Conservation (phyloP, 2,329 filamentous ascomycete genomes). For the Chaetomiaceae sp. region DNA sequence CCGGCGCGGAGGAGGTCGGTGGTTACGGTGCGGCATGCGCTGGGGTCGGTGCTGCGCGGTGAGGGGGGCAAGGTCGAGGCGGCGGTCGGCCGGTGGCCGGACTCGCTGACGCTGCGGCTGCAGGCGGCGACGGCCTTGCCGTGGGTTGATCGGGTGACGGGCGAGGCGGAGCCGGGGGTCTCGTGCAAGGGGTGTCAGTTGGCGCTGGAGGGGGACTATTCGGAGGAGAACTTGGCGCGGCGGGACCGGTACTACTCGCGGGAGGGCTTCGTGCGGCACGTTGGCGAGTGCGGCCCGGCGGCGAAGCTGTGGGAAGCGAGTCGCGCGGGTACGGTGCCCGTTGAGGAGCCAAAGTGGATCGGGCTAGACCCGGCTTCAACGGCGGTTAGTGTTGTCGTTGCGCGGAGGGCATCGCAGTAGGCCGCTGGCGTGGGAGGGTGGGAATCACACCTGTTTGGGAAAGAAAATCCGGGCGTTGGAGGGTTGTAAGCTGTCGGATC, state of each 20-base stretch:
- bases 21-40: constrained; percentile 10
- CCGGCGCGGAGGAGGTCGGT: constrained; percentile 9
- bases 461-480: too few relatives aligned
- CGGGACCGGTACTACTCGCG: constrained; percentile 13
- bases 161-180: constrained; percentile 7
- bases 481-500: too few relatives aligned
- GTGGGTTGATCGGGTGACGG: constrained; percentile 5
- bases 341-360: constrained; percentile 8
- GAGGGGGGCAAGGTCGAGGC: neutral
- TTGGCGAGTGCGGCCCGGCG: constrained; percentile 9
- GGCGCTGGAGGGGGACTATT: constrained; percentile 10
- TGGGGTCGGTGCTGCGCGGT: neutral
- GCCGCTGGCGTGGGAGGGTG: too few relatives aligned
- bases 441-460: too few relatives aligned
- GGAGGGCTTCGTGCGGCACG: constrained; percentile 6
- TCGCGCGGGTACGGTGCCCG: constrained; percentile 7
- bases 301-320: constrained; percentile 11
- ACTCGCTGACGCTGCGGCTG: constrained; percentile 12
- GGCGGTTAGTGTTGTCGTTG: too few relatives aligned
- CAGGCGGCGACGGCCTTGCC: constrained; percentile 12
- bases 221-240: constrained; percentile 9
- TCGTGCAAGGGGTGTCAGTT: constrained; percentile 17
- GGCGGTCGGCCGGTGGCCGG: constrained; percentile 7
- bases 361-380: constrained; percentile 9
- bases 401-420: too few relatives aligned